Evolutionary conservation across 306 rosid genomes (phyloP), one percentile per base, ranked within the genome.

Genomic region (Medicago truncatula): DNA sequence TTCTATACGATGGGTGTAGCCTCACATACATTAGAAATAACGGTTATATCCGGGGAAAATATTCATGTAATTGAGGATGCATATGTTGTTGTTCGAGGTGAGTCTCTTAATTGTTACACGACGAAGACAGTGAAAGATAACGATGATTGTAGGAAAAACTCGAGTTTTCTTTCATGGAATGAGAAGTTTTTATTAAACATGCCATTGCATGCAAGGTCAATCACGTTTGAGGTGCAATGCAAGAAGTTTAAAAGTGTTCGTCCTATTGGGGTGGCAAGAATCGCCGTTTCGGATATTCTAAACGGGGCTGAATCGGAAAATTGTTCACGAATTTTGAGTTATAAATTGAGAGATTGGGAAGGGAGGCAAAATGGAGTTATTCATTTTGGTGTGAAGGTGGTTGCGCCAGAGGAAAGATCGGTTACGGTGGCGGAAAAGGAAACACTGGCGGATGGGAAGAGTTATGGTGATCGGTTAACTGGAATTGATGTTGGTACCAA

Each of bases 351-450:
- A 73, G 85, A 89, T 14, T 38, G 69, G 23, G 81, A 76, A 34
- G 90, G 97, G 1, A 77, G 63, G 52, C 63, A 75, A 65, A 91
- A 84, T 7, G 93, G 97, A 16, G 73, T 91, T 41, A 61, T 91
- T 17, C 87, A 89, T 34, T 73, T 89, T 14, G 74, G 89, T 1
- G 90, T 91, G 53, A 84, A 82, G 77, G 74, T 60, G 62, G 61
- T 43, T 49, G 49, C 39, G 17, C 4, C 84, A 4, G 76, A 64
- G 43, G 7, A 41, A 15, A 14, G 12, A 12, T 9, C n/a, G 0
- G n/a, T 7, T 3, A 16, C 34, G 4, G 31, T 18, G 8, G 17
- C 44, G 11, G 66, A 4, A 17, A 61, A 23, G 20, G 49, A 11
- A 16, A 9, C 0, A 6, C 13, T 9, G 36, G 17, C 8, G 20